phyloP scores from a whole-genome alignment of 257 asterid genomes.

The Coffea eugenioides region DNA sequence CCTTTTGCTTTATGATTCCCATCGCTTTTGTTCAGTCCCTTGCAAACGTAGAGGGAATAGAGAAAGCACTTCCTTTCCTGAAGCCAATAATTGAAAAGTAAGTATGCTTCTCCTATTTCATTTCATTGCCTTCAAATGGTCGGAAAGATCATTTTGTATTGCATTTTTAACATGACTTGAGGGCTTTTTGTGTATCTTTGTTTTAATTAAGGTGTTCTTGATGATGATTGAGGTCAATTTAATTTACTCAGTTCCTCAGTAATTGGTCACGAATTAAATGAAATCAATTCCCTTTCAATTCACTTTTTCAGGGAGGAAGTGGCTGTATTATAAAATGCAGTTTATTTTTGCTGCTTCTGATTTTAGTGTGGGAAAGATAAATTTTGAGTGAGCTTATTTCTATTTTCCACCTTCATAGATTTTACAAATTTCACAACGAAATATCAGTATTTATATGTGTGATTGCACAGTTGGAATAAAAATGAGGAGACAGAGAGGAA shows the following conservation, averaged over 20 bases:
- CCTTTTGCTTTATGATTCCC: constrained; percentile 86
- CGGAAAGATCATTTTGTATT: background rate
- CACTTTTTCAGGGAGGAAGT: background rate
- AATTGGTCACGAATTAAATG: background rate
- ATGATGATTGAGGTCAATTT: background rate
- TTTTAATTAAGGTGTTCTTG: background rate
- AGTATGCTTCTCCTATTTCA: constrained; percentile 24
- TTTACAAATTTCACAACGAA: background rate
- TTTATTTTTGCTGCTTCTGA: background rate
- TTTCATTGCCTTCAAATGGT: constrained; percentile 6
- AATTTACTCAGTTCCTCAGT: background rate
- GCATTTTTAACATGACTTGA: background rate
- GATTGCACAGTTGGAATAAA: background rate
- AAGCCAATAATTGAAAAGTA: constrained; percentile 61
- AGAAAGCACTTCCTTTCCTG: constrained; percentile 63
- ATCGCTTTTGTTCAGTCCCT: constrained; percentile 85
- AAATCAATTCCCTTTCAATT: background rate
- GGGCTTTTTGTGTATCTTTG: background rate
- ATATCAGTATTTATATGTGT: background rate
- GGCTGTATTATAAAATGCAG: background rate
- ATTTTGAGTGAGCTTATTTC: background rate
- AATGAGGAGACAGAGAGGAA: too few species aligned
- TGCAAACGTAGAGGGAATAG: constrained; percentile 80
- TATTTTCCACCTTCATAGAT: background rate
- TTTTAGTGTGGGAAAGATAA: background rate